Evolutionary conservation across 257 asterid species (phyloP), one percentile per base, ranked within the genome.

Genomic region (Solanum tacnaense): DNA sequence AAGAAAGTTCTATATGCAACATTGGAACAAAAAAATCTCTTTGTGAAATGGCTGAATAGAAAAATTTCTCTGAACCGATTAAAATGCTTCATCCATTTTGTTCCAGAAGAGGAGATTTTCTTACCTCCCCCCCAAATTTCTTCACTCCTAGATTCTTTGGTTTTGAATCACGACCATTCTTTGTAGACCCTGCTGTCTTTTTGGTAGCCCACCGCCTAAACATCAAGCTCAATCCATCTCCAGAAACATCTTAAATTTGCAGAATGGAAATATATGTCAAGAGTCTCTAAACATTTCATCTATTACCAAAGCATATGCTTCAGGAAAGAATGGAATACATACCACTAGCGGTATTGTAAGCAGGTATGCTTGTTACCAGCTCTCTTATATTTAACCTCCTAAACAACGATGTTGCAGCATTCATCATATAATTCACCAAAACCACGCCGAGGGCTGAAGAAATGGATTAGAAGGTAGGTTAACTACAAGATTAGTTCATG

Each of bases 71-170:
- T 16, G 5, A 49, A 49, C 70, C 12, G 0, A 82, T 82, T 46
- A 49, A 29, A 49, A 31, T 49, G 44, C 41, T 82, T 31, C 71
- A 82, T 49, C 44, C 27, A 35, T 18, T 82, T 49, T 44, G 6
- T 82, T 31, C 44, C 3, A 15, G 9, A 81, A 81, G 99, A 95
- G 90, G 96, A 84, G 25, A 29, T 34, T 15, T 31, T 72, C 91
- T 90, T 89, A 94, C 98, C 98, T 97, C 96, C 86, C 98, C 99
- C 29, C 98, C 99, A 81, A 95, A 97, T 92, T 97, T 96, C 88
- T 96, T 97, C 72, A 96, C 98, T 23, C 98, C 98, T 34, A 96
- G 98, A 94, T 91, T 93, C 90, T 94, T 95, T 39, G 98, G 99
- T 88, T 92, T 87, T 74, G 83, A 74, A 74, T 74, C 98, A 68